Percentiles rank a stretch among this genome's conserved stretches.
Conservation (phyloP, 2,329 filamentous ascomycete genomes). For the Botrytis tulipae region DNA sequence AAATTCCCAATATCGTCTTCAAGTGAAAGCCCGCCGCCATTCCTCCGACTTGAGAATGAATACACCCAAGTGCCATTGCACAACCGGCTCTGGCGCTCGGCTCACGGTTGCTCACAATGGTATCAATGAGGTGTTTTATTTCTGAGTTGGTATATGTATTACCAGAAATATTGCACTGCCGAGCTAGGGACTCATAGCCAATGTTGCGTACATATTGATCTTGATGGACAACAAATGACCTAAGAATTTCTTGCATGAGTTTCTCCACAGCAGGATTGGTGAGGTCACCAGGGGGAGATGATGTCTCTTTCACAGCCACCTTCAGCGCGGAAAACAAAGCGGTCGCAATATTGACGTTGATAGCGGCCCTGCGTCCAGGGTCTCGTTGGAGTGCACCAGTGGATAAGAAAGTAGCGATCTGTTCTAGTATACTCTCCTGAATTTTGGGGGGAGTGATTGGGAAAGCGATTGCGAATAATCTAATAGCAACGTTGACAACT, state of each 20-base stretch:
- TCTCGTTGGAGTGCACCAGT: constrained; percentile 79
- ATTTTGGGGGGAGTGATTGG: constrained; percentile 87
- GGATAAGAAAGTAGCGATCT: constrained; percentile 85
- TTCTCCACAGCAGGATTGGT: constrained; percentile 76
- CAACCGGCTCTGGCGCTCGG: constrained; percentile 91
- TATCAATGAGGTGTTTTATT: constrained; percentile 89
- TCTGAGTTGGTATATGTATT: constrained; percentile 86
- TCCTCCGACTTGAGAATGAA: constrained; percentile 91
- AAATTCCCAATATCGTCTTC: constrained; percentile 93
- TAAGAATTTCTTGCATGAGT: constrained; percentile 71
- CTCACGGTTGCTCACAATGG: constrained; percentile 89
- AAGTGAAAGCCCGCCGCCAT: constrained; percentile 97
- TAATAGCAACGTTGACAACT: constrained; percentile 90
- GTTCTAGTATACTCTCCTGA: constrained; percentile 93
- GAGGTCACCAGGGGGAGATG: constrained; percentile 69
- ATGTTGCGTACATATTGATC: constrained; percentile 85
- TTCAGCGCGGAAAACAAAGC: constrained; percentile 79
- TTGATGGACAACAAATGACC: constrained; percentile 73
- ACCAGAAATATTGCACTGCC: constrained; percentile 74
- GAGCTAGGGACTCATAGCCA: constrained; percentile 80
- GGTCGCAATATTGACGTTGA: constrained; percentile 84
- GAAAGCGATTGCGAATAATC: constrained; percentile 87
- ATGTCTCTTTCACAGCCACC: constrained; percentile 78
- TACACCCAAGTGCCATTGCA: constrained; percentile 87
- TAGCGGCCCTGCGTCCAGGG: constrained; percentile 82